Evolutionary conservation across 2,329 filamentous ascomycete genomes (phyloP), one percentile per base, ranked within the genome.

Genomic region (Pyricularia grisea): DNA sequence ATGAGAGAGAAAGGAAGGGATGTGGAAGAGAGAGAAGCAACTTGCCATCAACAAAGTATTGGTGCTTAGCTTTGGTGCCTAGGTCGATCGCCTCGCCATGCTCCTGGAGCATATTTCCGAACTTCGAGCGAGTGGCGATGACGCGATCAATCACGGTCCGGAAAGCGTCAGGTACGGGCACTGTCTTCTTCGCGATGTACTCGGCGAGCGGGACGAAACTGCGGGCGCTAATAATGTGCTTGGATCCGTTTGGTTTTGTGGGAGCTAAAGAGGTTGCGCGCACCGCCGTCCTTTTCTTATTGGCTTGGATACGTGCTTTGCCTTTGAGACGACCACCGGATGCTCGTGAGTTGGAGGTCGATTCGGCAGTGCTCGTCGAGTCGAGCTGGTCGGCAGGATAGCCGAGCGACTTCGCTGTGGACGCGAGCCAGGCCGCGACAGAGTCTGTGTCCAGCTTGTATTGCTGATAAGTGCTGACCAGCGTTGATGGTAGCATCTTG

Each of bases 391-490:
- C 71, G 4, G 72, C 17, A 11, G 75, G 64, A 65, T 75, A 81
- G 4, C 79, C 79, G 60, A 72, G 73, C 2, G 73, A 70, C 67
- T 75, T 78, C 58, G 80, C 81, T 0, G 79, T 81, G 1, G 76
- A 77, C 2, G 78, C 79, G 9, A 82, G 78, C 81, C 80, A 83
- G 36, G 75, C 72, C 1, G 78, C 79, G 11, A 83, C 75, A 2
- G 75, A 74, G 55, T 81, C 73, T 0, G 78, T 80, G 68, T 82
- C 80, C n/a, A 76, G 69, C 70, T 81, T 82, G 72, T 82, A 82
- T 68, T 77, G 75, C 25, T 74, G 74, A 70, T 82, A 81, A 0
- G 73, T 74, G 68, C 77, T 75, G 31, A 33, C 31, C 31, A 33
- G 31, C 11, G 9, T 11, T 11, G 31, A 33, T 9, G 31, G 31